Conservation (phyloP, 2,329 filamentous ascomycete genomes). For the Alternaria infectoria region DNA sequence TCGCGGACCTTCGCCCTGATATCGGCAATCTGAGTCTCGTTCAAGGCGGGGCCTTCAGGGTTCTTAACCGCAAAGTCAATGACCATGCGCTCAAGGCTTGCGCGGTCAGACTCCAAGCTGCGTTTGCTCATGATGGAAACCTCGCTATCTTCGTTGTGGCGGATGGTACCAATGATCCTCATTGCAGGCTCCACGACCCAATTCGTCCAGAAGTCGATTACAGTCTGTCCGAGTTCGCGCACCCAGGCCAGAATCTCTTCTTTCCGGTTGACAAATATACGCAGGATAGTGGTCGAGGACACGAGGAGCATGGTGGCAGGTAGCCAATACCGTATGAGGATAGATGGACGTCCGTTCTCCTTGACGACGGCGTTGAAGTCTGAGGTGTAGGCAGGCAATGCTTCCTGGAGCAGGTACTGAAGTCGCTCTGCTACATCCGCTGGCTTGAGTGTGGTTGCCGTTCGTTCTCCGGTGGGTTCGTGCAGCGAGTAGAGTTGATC, state of each 20-base stretch:
- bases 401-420: constrained; percentile 69
- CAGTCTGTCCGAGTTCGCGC: constrained; percentile 75
- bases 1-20: constrained; percentile 83
- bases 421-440: constrained; percentile 71
- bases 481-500: constrained; percentile 55
- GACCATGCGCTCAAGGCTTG: constrained; percentile 96
- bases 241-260: constrained; percentile 83
- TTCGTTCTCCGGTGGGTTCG: constrained; percentile 44
- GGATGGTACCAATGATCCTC: constrained; percentile 87
- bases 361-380: constrained; percentile 63
- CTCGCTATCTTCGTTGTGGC: constrained; percentile 89
- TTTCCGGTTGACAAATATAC: constrained; percentile 74
- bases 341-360: constrained; percentile 76
- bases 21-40: constrained; percentile 72
- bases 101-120: constrained; percentile 86
- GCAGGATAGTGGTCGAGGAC: constrained; percentile 86
- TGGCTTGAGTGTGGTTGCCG: constrained; percentile 45
- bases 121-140: constrained; percentile 96
- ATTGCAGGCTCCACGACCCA: constrained; percentile 89
- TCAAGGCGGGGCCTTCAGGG: constrained; percentile 68
- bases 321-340: constrained; percentile 85
- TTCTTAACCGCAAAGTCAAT: constrained; percentile 92
- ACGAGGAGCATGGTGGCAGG: constrained; percentile 70
- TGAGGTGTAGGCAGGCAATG: constrained; percentile 70
- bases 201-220: constrained; percentile 91